Evolutionary conservation across 768 basidiomycete genomes (phyloP), one percentile per base, ranked within the genome.

Genomic region (Dictyophora rubrovolvata): DNA sequence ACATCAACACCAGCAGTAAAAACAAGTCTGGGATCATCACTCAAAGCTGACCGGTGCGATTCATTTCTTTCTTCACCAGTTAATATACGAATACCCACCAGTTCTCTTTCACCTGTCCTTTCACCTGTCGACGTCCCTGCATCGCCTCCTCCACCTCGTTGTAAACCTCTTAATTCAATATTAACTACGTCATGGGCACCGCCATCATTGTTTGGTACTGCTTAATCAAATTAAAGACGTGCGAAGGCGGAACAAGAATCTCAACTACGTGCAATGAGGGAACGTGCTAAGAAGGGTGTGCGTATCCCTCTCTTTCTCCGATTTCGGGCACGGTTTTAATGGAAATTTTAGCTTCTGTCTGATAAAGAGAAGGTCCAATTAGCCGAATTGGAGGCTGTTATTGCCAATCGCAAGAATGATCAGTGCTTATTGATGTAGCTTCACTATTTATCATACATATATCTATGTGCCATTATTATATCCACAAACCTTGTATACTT

Each of bases 171-270:
- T 65, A 60, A 73, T 65, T 68, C 68, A 9, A 56, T 69, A 62
- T 53, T 36, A 2, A 51, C 21, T 9, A 23, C 46, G 22, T 81
- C 85, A 62, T 87, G 82, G 66, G 74, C 80, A 60, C 87, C 87
- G 16, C 86, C 77, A 58, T 75, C 86, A 36, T 73, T 90, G 23
- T 89, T 88, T 66, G 80, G 79, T 49, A 70, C 73, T 63, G 85
- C 85, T 60, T 90, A 71, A 88, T 72, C 33, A 16, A 58, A 54
- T 48, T 54, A 35, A 47, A 89, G 87, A 64, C 86, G 87, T 20
- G 86, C 87, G 47, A 84, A 75, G 71, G 84, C 83, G 12, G 89
- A 92, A 71, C 76, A 79, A 66, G 84, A 84, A 66, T 89, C 87
- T 64, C 76, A 77, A 66, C 69, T 80, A 61, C 83, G 79, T 69